A percentile compares a stretch with the other conserved stretches of the same genome.
These are phyloP conservation scores for Diutina sp. DNA, from an alignment of 1,139 yeast species.

Conservation along the genomic window DNA sequence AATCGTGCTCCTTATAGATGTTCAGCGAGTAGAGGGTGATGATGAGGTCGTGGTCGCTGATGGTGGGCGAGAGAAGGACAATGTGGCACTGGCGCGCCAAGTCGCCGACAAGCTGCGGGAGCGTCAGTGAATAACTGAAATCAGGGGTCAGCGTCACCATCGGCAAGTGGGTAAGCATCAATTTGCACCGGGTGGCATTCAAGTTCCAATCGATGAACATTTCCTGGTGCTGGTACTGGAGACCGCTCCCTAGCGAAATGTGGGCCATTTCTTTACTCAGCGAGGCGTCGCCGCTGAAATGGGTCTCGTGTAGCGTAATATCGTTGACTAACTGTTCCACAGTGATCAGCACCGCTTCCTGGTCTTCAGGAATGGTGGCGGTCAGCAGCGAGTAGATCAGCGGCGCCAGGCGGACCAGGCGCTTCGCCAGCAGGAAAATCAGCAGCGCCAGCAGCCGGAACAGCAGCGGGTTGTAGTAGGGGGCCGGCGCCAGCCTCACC, in stretches of 20 bases:
- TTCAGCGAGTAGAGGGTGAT: slow-evolving; percentile 28
- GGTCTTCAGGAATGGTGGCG: slow-evolving; percentile 36
- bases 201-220: slow-evolving; percentile 34
- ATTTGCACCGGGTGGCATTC: slow-evolving; percentile 32
- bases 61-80: slow-evolving; percentile 26
- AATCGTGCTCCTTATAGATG: slow-evolving; percentile 34
- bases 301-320: slow-evolving; percentile 26
- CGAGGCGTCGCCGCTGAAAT: slow-evolving; percentile 5
- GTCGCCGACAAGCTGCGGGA: slow-evolving; percentile 34
- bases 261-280: slow-evolving; percentile 14
- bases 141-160: slow-evolving; percentile 26
- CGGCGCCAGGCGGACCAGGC: slow-evolving; percentile 32
- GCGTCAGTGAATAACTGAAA: slow-evolving; percentile 19
- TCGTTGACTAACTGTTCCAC: slow-evolving; percentile 35
- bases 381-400: slow-evolving; percentile 29
- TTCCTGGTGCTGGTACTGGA: slow-evolving; percentile 30
- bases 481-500: slow-evolving; percentile 23
- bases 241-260: slow-evolving; percentile 28
- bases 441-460: slow-evolving; percentile 20
- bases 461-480: slow-evolving; percentile 10
- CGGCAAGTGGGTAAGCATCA: slow-evolving; percentile 27
- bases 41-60: slow-evolving; percentile 32
- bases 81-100: slow-evolving; percentile 29
- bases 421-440: slow-evolving; percentile 22
- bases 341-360: slow-evolving; percentile 29